Evolutionary conservation across 257 asterid genomes (phyloP).

Genomic region (Fraxinus anomala): DNA sequence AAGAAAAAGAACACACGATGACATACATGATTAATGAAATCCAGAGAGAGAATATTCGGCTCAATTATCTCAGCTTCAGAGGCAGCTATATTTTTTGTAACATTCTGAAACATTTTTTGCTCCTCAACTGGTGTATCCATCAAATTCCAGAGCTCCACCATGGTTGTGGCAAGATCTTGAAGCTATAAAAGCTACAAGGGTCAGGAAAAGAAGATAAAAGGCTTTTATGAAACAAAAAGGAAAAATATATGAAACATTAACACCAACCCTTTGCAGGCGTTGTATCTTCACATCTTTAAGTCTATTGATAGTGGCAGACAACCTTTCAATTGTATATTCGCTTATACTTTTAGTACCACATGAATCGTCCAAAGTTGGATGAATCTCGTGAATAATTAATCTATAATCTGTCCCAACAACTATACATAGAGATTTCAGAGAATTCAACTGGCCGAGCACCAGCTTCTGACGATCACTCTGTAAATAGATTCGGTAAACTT

Average conservation of each 20-base stretch:
- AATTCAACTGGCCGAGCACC: constrained; percentile 52
- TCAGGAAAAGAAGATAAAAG: constrained; percentile 20
- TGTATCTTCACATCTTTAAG: constrained; percentile 65
- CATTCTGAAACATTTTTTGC: constrained; percentile 64
- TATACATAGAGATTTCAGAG: constrained; percentile 54
- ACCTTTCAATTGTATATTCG: constrained; percentile 47
- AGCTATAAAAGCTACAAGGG: constrained; percentile 48
- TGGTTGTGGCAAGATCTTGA: constrained; percentile 78
- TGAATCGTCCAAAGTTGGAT: constrained; percentile 58
- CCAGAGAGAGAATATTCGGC: constrained; percentile 60
- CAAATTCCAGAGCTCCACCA: constrained; percentile 86
- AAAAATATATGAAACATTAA: constrained; percentile 1
- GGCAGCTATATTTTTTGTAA: constrained; percentile 62
- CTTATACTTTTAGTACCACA: constrained; percentile 50
- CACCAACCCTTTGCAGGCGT: constrained; percentile 68
- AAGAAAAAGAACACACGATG: not conserved
- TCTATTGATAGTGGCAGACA: constrained; percentile 48
- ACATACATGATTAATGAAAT: constrained; percentile 56
- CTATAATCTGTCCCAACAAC: constrained; percentile 80
- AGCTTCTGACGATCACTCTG: constrained; percentile 73
- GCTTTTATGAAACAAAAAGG: constrained; percentile 9
- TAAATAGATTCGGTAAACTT: constrained; percentile 19
- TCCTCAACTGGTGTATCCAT: constrained; percentile 84
- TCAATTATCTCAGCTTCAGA: constrained; percentile 72
- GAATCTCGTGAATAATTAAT: constrained; percentile 49